Evolutionary conservation across 2,329 filamentous ascomycete species (phyloP).

Genomic region (Ascochyta rabiei): DNA sequence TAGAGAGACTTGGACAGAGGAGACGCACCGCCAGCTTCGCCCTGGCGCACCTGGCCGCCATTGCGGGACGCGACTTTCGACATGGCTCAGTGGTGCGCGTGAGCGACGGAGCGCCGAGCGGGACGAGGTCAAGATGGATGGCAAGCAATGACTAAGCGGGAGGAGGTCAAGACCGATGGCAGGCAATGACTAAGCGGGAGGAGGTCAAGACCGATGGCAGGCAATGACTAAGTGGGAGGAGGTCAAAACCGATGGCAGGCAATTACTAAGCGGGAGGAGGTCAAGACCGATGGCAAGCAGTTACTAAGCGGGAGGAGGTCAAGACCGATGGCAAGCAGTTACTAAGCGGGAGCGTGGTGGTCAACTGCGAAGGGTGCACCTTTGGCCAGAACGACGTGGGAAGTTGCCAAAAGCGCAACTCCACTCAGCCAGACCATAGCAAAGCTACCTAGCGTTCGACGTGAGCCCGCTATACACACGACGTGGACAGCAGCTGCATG

Average conservation of each 20-base stretch:
- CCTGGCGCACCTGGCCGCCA: slow-evolving; percentile 36
- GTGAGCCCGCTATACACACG: neutral
- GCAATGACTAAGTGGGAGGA: slow-evolving; percentile 2
- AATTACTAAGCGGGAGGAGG: slow-evolving; percentile 3
- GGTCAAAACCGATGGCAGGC: neutral
- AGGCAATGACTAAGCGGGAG: neutral
- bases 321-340: neutral
- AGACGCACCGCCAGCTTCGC: slow-evolving; percentile 48
- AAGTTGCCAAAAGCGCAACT: neutral
- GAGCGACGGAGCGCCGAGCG: neutral
- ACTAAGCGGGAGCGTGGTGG: neutral
- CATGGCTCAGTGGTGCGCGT: slow-evolving; percentile 32
- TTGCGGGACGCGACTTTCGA: slow-evolving; percentile 40
- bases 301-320: neutral
- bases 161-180: neutral
- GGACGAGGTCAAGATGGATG: neutral
- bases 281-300: neutral
- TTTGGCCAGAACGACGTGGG: neutral
- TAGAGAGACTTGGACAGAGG: slow-evolving; percentile 39
- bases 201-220: neutral
- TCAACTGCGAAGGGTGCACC: neutral
- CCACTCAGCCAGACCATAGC: too few species aligned
- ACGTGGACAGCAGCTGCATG: neutral
- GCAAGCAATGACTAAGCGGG: slow-evolving; percentile 1
- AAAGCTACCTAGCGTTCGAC: neutral